Evolutionary conservation across 441 rosid genomes (phyloP), one percentile per base, ranked within the genome.

Genomic region (California macrophylla): DNA sequence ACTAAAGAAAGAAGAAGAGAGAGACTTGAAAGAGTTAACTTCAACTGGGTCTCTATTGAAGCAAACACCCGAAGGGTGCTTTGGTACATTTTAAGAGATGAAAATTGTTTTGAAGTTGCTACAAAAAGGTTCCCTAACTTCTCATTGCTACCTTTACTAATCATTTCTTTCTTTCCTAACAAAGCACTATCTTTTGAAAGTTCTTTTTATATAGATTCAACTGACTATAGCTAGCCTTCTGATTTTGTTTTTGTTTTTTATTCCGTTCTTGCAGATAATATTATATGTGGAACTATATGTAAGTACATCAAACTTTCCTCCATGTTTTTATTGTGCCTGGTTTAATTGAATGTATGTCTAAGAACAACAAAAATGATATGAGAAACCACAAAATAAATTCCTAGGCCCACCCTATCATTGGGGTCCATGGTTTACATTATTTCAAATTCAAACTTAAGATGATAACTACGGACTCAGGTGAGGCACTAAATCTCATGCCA

Each of bases 281-380:
- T 71, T 93, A 6, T 91, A 93, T 58, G 71, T 68, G 83, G 98
- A 93, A 80, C 75, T 93, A 72, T 89, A 91, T 76, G 98, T 89
- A 88, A 56, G 62, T 56, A 0, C 62, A 56, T 18, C 62, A 20
- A 21, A 2, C 62, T 56, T 21, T 21, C 12, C 62, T 7, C 4
- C 15, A 24, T 10, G 8, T 21, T 21, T 10, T 56, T 23, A 56
- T 21, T 21, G 12, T 56, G 4, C 6, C 8, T 47, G 21, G 56
- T 47, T 47, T 47, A 47, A 16, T 15, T 47, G 56, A 15, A 47
- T 47, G 5, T 1, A 47, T 47, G 18, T 47, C 56, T 47, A 47
- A 47, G 56, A 47, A 21, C 62, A 56, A 56, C 26, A 21, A 23
- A 56, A 28, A 56, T 3, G 28, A 21, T 56, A 56, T 21, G 15